A percentile compares a stretch with the other conserved stretches of the same genome.
Evolutionary conservation across 345 rosid genomes (phyloP).

Genomic region (Diplotaxis tenuifolia): DNA sequence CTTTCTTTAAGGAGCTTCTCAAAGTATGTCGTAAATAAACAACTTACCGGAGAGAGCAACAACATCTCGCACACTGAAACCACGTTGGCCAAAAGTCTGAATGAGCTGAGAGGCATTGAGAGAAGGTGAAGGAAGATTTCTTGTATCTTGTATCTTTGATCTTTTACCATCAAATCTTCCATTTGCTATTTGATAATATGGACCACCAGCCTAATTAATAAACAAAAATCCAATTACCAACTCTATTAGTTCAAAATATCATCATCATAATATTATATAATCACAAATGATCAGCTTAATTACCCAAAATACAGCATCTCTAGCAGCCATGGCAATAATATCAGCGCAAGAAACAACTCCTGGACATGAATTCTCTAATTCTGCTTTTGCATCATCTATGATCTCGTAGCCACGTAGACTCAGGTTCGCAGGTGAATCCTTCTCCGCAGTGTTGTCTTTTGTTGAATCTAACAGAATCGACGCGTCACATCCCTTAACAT

Average conservation of each 20-base stretch:
- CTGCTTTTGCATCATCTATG: slow-evolving; percentile 72
- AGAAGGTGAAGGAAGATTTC: slow-evolving; percentile 64
- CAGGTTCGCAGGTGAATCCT: slow-evolving; percentile 84
- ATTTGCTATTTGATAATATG: slow-evolving; percentile 76
- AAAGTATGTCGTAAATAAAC: not conserved
- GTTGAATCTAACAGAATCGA: slow-evolving; percentile 87
- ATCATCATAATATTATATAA: not conserved
- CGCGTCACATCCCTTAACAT: slow-evolving; percentile 76
- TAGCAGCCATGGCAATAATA: slow-evolving; percentile 92
- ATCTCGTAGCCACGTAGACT: slow-evolving; percentile 82
- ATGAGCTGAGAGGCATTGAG: slow-evolving; percentile 72
- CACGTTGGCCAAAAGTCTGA: slow-evolving; percentile 60
- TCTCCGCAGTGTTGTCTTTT: slow-evolving; percentile 77
- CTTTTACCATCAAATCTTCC: slow-evolving; percentile 94
- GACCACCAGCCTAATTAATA: slow-evolving; percentile 72
- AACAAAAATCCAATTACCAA: not conserved
- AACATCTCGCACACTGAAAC: slow-evolving; percentile 70
- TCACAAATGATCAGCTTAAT: not conserved
- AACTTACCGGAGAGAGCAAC: slow-evolving; percentile 80
- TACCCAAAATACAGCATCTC: slow-evolving; percentile 83
- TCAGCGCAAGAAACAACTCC: slow-evolving; percentile 95
- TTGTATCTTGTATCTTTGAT: slow-evolving; percentile 84
- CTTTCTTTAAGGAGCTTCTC: not conserved
- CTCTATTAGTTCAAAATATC: not conserved
- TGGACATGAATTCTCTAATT: slow-evolving; percentile 72